phyloP scores from a whole-genome alignment of 1,284 basidiomycete species.

The Fomitopsis betulina region DNA sequence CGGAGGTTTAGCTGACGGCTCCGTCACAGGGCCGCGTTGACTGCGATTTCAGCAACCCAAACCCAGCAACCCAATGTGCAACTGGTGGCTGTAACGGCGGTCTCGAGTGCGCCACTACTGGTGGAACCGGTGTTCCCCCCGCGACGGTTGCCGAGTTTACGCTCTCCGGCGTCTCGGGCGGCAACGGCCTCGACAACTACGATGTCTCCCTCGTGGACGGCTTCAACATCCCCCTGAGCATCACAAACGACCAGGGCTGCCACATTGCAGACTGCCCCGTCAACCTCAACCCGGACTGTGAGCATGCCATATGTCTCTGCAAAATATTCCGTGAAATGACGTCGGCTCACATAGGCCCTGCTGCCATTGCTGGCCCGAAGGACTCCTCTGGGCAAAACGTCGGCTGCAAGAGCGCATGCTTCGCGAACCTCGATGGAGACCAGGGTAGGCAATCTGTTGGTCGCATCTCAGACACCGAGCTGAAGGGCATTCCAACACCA shows the following conservation, averaged over 20 bases:
- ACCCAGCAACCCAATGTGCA: slow-evolving; percentile 37
- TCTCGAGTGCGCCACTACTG: slow-evolving; percentile 34
- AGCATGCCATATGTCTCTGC: background rate
- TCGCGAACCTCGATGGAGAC: slow-evolving; percentile 45
- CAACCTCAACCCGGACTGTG: slow-evolving; percentile 48
- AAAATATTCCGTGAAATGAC: background rate
- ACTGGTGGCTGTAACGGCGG: slow-evolving; percentile 46
- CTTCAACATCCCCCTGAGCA: slow-evolving; percentile 52
- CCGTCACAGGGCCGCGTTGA: slow-evolving; percentile 33
- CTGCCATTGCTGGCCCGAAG: slow-evolving; percentile 45
- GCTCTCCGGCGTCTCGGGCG: slow-evolving; percentile 14
- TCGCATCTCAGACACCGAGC: background rate
- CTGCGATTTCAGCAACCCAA: slow-evolving; percentile 37
- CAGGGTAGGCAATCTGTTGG: slow-evolving; percentile 25
- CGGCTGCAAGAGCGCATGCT: slow-evolving; percentile 58
- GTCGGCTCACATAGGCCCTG: slow-evolving; percentile 36
- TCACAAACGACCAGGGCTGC: slow-evolving; percentile 50
- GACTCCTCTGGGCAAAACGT: slow-evolving; percentile 47
- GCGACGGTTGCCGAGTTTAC: slow-evolving; percentile 43
- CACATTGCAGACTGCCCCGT: slow-evolving; percentile 43
- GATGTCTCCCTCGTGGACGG: slow-evolving; percentile 31
- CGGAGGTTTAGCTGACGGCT: background rate
- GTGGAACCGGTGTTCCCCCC: slow-evolving; percentile 42
- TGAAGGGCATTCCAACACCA: slow-evolving; percentile 12
- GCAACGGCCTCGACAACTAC: slow-evolving; percentile 35